phyloP scores from a whole-genome alignment of 78 protist genomes.

The Dictyostelium firmibasis region DNA sequence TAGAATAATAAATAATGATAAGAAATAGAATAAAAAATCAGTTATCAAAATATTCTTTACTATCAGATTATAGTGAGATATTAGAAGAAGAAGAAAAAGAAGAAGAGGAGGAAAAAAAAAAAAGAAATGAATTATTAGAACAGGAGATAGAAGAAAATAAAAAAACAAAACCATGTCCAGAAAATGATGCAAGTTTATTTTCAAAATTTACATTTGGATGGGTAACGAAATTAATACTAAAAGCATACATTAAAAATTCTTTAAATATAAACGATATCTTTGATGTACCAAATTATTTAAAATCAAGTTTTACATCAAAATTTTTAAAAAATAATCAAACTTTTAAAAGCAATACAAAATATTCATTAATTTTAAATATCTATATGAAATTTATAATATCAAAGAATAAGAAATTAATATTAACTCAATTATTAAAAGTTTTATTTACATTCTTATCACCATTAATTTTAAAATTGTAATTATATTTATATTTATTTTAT shows the following conservation, averaged over 20 bases:
- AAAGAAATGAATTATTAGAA: no score
- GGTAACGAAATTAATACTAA: conserved; percentile 10
- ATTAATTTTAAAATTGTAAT: conserved; percentile 5
- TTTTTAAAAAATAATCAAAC: neutral
- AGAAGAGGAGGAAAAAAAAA: no score
- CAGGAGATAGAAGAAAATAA: neutral
- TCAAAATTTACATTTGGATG: conserved; percentile 3
- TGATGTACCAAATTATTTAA: conserved; percentile 1
- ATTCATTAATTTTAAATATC: conserved; percentile 12
- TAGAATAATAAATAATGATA: no score
- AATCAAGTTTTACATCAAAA: neutral
- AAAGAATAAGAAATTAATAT: neutral
- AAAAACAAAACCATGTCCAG: conserved; percentile 20
- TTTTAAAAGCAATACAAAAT: neutral
- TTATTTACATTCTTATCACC: conserved; percentile 11
- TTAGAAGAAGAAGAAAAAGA: neutral
- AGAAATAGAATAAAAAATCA: neutral
- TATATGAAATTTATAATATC: neutral
- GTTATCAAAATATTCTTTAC: neutral
- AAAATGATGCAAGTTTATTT: neutral
- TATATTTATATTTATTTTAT: no score
- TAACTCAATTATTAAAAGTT: neutral
- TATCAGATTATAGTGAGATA: neutral
- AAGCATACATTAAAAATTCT: conserved; percentile 6
- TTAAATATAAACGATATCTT: conserved; percentile 18